Conservation (phyloP, 1,284 basidiomycete species). For the Mycosarcoma mackinlayi region DNA sequence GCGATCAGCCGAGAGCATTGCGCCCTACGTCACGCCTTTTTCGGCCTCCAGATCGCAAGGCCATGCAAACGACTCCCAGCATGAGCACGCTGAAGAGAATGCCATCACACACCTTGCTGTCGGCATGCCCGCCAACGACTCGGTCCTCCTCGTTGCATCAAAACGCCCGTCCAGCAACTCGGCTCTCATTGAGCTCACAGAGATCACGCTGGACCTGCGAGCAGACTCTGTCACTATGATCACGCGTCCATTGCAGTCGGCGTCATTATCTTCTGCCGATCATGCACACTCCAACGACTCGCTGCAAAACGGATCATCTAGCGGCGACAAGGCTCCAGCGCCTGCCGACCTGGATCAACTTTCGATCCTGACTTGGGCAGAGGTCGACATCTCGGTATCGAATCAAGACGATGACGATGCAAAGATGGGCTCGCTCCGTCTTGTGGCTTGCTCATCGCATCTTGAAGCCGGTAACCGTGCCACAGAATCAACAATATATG, state of each 20-base stretch:
- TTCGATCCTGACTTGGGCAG: conserved; percentile 30
- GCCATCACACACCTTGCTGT: conserved; percentile 38
- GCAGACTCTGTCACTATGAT: conserved; percentile 36
- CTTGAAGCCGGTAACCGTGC: background rate
- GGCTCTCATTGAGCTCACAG: conserved; percentile 26
- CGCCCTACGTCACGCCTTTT: conserved; percentile 9
- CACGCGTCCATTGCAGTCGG: conserved; percentile 37
- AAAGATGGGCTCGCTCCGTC: conserved; percentile 12
- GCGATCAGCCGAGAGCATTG: background rate
- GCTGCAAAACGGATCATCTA: background rate
- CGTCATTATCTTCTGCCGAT: conserved; percentile 14
- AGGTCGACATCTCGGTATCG: conserved; percentile 6
- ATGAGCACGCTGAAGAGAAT: background rate
- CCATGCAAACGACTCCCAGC: background rate
- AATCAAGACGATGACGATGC: background rate
- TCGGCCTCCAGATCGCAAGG: background rate
- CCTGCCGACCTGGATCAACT: background rate
- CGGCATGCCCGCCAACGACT: conserved; percentile 40
- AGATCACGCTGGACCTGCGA: conserved; percentile 32
- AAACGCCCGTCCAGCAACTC: conserved; percentile 12
- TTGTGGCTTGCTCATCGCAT: conserved; percentile 25
- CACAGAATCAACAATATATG: background rate
- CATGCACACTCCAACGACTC: background rate
- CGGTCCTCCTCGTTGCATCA: conserved; percentile 32
- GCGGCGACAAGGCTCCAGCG: background rate